Evolutionary conservation across 1,284 basidiomycete species (phyloP), one percentile per base, ranked within the genome.

Genomic region (Cryptococcus sp.): DNA sequence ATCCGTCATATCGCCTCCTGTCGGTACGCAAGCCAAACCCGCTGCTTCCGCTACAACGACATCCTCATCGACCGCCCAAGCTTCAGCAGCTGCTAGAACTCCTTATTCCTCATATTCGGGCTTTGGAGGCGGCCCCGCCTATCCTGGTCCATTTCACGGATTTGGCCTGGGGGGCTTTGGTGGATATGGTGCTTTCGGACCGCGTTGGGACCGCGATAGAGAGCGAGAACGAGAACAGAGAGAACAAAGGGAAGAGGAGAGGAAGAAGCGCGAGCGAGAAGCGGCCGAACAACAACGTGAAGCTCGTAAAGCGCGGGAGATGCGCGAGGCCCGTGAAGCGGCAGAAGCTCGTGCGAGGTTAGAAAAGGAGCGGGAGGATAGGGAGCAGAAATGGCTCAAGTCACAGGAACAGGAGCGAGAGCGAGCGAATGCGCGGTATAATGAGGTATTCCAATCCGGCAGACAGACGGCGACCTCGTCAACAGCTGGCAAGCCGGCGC

Each of bases 161-260:
- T 64, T 61, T 40, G 59, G 59, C 13, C 51, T 64, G 25, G 55
- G 56, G 37, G 55, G 60, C 5, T 62, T 64, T 37, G 55, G 56
- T 29, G 55, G 60, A 3, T 62, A 58, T 48, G 62, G 62, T 20
- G 58, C 56, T 10, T 60, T 59, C 26, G 57, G 55, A 23, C 56
- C 56, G 2, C 51, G 59, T 41, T 60, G 62, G 53, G 59, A 52
- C 19, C 19, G 52, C 22, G 58, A 63, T 23, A 46, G 60, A 4
- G 62, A 64, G n/a, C 49, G 59, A 6, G 62, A 64, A 41, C 44
- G 57, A 13, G 57, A 54, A 20, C 45, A 47, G 23, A 41, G 54
- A 17, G 54, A 57, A 22, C 26, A 46, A 39, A 25, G 54, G 20
- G 57, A 53, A 38, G 54, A 56, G 38, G 50, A 54, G 53, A 50